These are phyloP conservation scores for Metahyphopichia silvanorum DNA, from an alignment of 805 yeast species.

Conservation along the genomic window DNA sequence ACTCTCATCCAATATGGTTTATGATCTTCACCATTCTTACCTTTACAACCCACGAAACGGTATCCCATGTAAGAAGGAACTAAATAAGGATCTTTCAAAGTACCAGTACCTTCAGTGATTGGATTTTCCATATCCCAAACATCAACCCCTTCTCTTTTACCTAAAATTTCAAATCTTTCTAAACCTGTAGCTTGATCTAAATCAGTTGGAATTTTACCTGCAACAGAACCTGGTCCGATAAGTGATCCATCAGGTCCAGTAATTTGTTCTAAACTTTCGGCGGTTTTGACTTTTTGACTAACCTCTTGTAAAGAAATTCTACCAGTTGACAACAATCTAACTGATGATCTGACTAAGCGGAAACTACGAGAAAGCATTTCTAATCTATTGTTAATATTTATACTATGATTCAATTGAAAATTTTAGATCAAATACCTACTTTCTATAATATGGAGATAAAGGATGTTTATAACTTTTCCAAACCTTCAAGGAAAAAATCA, in stretches of 20 bases:
- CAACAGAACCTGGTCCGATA: constrained; percentile 87
- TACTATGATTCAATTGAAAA: too few relatives aligned
- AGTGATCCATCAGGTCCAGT: constrained; percentile 67
- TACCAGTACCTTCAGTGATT: constrained; percentile 85
- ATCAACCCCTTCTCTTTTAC: constrained; percentile 93
- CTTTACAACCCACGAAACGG: constrained; percentile 97
- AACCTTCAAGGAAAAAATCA: too few relatives aligned
- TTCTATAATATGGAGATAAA: too few relatives aligned
- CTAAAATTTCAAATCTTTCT: constrained; percentile 92
- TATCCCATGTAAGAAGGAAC: constrained; percentile 88
- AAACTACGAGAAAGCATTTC: constrained; percentile 37
- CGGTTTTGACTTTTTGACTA: constrained; percentile 53
- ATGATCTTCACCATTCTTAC: constrained; percentile 86
- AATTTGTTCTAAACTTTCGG: constrained; percentile 71
- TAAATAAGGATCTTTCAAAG: constrained; percentile 82
- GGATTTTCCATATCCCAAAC: constrained; percentile 87
- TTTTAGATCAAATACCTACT: too few relatives aligned
- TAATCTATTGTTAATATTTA: constrained; percentile 1
- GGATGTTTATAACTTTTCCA: too few relatives aligned
- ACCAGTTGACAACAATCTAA: constrained; percentile 35
- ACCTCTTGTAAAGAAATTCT: constrained; percentile 19
- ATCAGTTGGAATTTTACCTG: constrained; percentile 87
- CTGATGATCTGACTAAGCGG: constrained; percentile 22
- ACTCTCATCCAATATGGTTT: constrained; percentile 90
- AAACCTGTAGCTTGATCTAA: constrained; percentile 97